These are phyloP conservation scores for Sporormia fimetaria DNA, from an alignment of 495 filamentous ascomycete species.

Conservation along the genomic window DNA sequence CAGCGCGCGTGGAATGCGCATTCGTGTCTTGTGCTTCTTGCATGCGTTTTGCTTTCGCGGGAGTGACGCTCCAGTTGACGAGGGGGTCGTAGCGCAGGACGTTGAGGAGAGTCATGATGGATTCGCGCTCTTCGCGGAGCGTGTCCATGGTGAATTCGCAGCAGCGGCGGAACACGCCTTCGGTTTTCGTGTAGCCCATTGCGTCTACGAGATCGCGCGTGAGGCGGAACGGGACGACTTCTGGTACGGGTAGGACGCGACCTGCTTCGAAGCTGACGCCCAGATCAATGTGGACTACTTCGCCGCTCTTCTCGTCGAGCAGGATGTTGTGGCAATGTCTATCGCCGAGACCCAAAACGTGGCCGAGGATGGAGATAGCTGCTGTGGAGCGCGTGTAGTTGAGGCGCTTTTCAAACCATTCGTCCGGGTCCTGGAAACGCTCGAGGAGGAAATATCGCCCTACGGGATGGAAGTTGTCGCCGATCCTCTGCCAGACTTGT, in stretches of 20 bases:
- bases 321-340: conserved; percentile 95
- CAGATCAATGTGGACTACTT: conserved; percentile 93
- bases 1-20: conserved; percentile 27
- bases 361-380: conserved; percentile 86
- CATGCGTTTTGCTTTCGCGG: conserved; percentile 67
- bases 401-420: conserved; percentile 80
- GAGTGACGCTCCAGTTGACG: conserved; percentile 92
- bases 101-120: conserved; percentile 94
- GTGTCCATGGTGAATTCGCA: conserved; percentile 96
- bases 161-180: conserved; percentile 90
- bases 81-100: conserved; percentile 93
- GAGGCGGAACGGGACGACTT: conserved; percentile 87
- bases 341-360: conserved; percentile 90
- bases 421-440: conserved; percentile 82
- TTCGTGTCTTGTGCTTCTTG: conserved; percentile 52
- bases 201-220: conserved; percentile 95
- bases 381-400: conserved; percentile 89
- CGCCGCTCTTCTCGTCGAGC: conserved; percentile 77
- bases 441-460: conserved; percentile 97
- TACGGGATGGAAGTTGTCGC: conserved; percentile 78
- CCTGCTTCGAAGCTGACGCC: conserved; percentile 93
- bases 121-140: conserved; percentile 79
- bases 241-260: conserved; percentile 83
- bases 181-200: conserved; percentile 90
- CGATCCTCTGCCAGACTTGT: conserved; percentile 59